A percentile compares a stretch with the other conserved stretches of the same genome.
phyloP scores from a whole-genome alignment of 805 yeast genomes.

The Wickerhamiella dianesei region DNA sequence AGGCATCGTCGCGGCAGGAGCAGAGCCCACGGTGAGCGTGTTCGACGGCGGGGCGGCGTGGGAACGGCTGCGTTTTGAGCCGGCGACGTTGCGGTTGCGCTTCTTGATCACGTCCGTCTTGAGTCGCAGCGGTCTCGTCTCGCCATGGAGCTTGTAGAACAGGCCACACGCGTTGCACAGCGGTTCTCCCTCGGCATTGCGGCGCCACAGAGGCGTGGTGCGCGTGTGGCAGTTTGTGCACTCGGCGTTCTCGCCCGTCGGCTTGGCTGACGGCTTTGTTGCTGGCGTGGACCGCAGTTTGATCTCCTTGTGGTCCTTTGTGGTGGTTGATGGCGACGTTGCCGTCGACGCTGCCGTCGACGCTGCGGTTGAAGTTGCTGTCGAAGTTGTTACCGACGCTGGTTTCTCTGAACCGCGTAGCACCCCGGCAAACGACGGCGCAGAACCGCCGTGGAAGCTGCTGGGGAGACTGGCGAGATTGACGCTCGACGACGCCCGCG shows the following conservation, averaged over 20 bases:
- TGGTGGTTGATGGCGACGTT: background rate
- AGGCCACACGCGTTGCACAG: slow-evolving; percentile 95
- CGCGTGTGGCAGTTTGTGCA: slow-evolving; percentile 87
- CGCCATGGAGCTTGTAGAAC: slow-evolving; percentile 85
- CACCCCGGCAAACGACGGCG: background rate
- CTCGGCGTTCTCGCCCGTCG: slow-evolving; percentile 8
- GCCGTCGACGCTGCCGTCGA: background rate
- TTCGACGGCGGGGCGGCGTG: background rate
- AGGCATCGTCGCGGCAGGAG: background rate
- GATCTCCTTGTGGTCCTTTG: background rate
- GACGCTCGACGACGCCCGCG: slow-evolving; percentile 1
- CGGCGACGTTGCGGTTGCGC: slow-evolving; percentile 46
- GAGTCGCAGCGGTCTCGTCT: slow-evolving; percentile 83
- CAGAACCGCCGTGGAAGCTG: background rate
- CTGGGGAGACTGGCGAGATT: background rate
- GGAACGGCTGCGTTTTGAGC: slow-evolving; percentile 3
- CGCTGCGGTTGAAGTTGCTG: background rate
- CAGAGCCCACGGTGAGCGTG: background rate
- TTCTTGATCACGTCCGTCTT: slow-evolving; percentile 90
- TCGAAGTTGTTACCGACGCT: no score
- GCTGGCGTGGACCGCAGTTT: background rate
- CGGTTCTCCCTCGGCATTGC: slow-evolving; percentile 89
- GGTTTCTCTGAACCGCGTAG: no score
- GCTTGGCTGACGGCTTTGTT: background rate
- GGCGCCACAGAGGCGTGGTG: slow-evolving; percentile 91